A percentile compares a stretch with the other conserved stretches of the same genome.
phyloP scores from a whole-genome alignment of 2,329 filamentous ascomycete genomes.

The Neonectria magnoliae region DNA sequence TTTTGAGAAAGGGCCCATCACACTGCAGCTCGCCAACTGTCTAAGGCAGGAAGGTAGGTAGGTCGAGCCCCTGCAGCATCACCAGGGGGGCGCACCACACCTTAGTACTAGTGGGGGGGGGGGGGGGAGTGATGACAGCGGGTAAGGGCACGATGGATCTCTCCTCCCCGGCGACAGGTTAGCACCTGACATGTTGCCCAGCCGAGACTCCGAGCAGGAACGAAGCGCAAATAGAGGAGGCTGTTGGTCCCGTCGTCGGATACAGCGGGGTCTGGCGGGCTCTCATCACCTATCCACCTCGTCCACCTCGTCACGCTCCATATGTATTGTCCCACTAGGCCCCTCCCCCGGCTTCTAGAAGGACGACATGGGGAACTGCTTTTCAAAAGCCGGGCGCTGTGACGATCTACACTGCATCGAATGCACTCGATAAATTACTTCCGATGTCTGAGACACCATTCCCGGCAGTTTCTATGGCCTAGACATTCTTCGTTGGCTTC shows the following conservation, averaged over 20 bases:
- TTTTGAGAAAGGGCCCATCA: not conserved
- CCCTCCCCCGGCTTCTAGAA: slow-evolving; percentile 14
- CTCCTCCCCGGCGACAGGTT: not conserved
- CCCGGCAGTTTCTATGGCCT: not conserved
- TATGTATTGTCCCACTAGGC: no score
- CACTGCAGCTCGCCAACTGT: not conserved
- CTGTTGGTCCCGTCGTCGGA: not conserved
- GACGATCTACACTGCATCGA: not conserved
- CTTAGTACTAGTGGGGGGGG: not conserved
- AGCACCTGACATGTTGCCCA: not conserved
- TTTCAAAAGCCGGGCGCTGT: not conserved
- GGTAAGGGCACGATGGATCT: not conserved
- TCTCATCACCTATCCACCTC: not conserved
- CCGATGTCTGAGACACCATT: slow-evolving; percentile 17
- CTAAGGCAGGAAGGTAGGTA: not conserved
- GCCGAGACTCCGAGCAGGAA: not conserved
- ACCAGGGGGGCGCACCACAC: not conserved
- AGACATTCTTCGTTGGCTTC: not conserved
- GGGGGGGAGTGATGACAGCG: not conserved
- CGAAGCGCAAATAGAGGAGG: no score
- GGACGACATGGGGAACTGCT: not conserved
- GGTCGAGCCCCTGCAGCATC: not conserved
- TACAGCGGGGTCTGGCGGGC: slow-evolving; percentile 1
- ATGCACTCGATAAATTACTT: not conserved
- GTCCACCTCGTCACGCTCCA: no score